phyloP scores from a whole-genome alignment of 2,329 filamentous ascomycete species.

The Aspergillus pseudoglaucus region DNA sequence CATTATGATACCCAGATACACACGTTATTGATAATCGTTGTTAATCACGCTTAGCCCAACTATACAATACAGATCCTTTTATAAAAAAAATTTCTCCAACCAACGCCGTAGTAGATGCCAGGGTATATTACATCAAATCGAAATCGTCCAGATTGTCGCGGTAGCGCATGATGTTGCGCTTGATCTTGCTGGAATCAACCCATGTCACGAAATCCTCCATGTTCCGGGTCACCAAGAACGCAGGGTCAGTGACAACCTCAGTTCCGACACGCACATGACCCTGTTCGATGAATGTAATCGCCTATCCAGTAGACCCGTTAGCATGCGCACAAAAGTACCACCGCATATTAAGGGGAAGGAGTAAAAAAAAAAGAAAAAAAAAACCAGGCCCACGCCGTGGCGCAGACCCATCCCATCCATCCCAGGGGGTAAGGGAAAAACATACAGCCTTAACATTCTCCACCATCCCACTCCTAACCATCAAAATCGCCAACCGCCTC shows the following conservation, averaged over 20 bases:
- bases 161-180: slow-evolving; percentile 91
- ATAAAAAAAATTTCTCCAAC: background rate
- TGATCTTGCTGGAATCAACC: slow-evolving; percentile 95
- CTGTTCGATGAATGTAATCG: slow-evolving; percentile 79
- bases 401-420: background rate
- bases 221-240: slow-evolving; percentile 77
- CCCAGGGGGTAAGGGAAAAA: background rate
- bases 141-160: slow-evolving; percentile 94
- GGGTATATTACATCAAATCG: slow-evolving; percentile 60
- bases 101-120: background rate
- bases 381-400: too few species aligned
- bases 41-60: too few species aligned
- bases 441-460: slow-evolving; percentile 74
- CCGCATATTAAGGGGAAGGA: slow-evolving; percentile 1
- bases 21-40: too few species aligned
- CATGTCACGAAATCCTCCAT: slow-evolving; percentile 97
- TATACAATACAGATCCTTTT: too few species aligned
- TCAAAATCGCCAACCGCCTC: slow-evolving; percentile 76
- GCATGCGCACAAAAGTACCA: background rate
- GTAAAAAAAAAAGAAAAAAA: background rate
- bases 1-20: too few species aligned
- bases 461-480: slow-evolving; percentile 86
- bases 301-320: slow-evolving; percentile 19
- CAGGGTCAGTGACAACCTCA: slow-evolving; percentile 82
- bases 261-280: slow-evolving; percentile 89